Conservation (phyloP, 2,329 filamentous ascomycete species). For the Davidsoniella neocaledoniae region DNA sequence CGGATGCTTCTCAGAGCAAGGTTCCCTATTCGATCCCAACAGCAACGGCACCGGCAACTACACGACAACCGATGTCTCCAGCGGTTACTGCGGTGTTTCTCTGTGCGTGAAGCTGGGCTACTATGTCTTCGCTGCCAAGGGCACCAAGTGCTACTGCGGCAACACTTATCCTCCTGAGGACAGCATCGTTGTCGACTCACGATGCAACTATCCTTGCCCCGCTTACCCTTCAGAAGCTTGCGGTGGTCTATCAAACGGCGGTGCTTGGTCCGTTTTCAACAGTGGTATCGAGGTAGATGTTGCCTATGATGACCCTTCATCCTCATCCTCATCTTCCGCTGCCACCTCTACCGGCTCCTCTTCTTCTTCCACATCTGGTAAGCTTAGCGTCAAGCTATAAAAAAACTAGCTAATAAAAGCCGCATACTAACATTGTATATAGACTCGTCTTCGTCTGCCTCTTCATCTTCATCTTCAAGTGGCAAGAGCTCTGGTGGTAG, state of each 20-base stretch:
- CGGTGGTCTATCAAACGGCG: slow-evolving; percentile 20
- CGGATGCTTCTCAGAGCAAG: slow-evolving; percentile 32
- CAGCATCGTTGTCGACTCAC: slow-evolving; percentile 34
- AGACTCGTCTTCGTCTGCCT: slow-evolving; percentile 14
- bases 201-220: slow-evolving; percentile 50
- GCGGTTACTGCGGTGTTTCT: slow-evolving; percentile 25
- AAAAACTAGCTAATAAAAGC: neutral
- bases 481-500: slow-evolving; percentile 23
- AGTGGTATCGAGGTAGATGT: slow-evolving; percentile 28
- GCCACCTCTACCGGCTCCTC: slow-evolving; percentile 17
- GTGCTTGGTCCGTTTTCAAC: slow-evolving; percentile 32
- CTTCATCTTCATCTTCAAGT: slow-evolving; percentile 17
- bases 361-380: slow-evolving; percentile 9
- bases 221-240: slow-evolving; percentile 48
- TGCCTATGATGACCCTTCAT: slow-evolving; percentile 16
- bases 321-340: slow-evolving; percentile 14
- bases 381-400: neutral
- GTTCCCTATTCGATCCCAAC: slow-evolving; percentile 21
- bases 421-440: neutral
- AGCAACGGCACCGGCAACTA: slow-evolving; percentile 11
- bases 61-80: slow-evolving; percentile 17
- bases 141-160: slow-evolving; percentile 58
- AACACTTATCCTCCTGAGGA: slow-evolving; percentile 43
- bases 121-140: slow-evolving; percentile 45
- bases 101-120: slow-evolving; percentile 27